A percentile compares a stretch with the other conserved stretches of the same genome.
These are phyloP conservation scores for Boletus tomentosulus DNA, from an alignment of 768 basidiomycete genomes.

Conservation along the genomic window DNA sequence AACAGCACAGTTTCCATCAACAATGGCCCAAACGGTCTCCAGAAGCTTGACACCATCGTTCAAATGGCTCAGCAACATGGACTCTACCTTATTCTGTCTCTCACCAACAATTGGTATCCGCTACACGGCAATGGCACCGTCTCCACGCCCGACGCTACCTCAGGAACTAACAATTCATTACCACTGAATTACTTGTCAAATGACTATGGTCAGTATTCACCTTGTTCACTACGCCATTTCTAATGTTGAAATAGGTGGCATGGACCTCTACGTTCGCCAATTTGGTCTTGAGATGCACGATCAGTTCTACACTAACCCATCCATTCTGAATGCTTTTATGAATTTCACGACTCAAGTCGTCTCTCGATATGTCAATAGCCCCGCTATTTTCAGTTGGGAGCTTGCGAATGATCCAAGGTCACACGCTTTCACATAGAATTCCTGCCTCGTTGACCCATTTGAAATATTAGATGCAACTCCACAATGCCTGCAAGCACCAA, in stretches of 20 bases:
- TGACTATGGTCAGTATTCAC: conserved; percentile 46
- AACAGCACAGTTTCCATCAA: conserved; percentile 57
- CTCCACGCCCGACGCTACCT: conserved; percentile 24
- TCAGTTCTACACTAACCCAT: conserved; percentile 53
- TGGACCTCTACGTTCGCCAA: conserved; percentile 61
- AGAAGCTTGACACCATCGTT: conserved; percentile 57
- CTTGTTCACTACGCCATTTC: neutral
- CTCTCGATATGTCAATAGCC: conserved; percentile 49
- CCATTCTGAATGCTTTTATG: conserved; percentile 47
- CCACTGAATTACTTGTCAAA: conserved; percentile 57
- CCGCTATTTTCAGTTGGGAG: conserved; percentile 56
- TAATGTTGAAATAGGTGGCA: conserved; percentile 44
- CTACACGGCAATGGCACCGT: conserved; percentile 8
- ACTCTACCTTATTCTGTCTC: conserved; percentile 48
- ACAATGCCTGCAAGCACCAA: conserved; percentile 37
- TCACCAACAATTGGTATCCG: conserved; percentile 64
- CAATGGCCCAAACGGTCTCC: conserved; percentile 56
- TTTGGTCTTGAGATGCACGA: conserved; percentile 45
- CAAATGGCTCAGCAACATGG: conserved; percentile 50
- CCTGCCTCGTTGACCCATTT: neutral
- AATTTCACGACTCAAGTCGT: conserved; percentile 56
- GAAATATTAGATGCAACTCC: conserved; percentile 49
- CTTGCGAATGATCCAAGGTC: conserved; percentile 65
- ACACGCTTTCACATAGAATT: neutral
- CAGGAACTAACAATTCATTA: conserved; percentile 35